A percentile compares a stretch with the other conserved stretches of the same genome.
Evolutionary conservation across 129 eudicot genomes (phyloP).

Genomic region (Mikania micrantha): DNA sequence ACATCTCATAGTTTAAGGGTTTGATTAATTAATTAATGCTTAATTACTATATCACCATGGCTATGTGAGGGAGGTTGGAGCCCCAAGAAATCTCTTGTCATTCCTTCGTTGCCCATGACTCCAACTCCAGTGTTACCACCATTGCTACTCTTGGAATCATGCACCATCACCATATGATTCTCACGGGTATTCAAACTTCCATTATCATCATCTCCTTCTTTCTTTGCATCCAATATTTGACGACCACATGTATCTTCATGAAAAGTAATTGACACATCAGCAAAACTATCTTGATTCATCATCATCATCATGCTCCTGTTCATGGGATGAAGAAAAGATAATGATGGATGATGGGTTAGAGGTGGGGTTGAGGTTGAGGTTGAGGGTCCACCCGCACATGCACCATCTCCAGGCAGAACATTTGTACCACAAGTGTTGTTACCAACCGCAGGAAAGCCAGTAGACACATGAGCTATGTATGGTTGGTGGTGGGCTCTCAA

Average conservation of each 20-base stretch:
- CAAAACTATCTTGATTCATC: constrained; percentile 28
- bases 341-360: constrained; percentile 23
- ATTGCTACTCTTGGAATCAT: constrained; percentile 3
- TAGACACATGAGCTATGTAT: constrained; percentile 58
- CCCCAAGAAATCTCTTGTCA: constrained; percentile 89
- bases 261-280: constrained; percentile 35
- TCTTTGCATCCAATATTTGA: constrained; percentile 47
- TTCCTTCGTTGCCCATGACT: constrained; percentile 40
- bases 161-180: neutral
- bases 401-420: constrained; percentile 31
- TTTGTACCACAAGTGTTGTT: constrained; percentile 29
- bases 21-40: constrained; percentile 23
- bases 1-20: constrained; percentile 37
- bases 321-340: constrained; percentile 26
- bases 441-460: constrained; percentile 18
- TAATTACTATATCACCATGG: constrained; percentile 27
- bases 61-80: constrained; percentile 56
- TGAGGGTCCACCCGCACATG: constrained; percentile 30
- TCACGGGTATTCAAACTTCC: neutral
- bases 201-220: neutral
- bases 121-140: constrained; percentile 13
- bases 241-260: constrained; percentile 49
- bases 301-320: constrained; percentile 25
- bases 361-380: constrained; percentile 7
- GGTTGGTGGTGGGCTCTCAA: constrained; percentile 27